Evolutionary conservation across 2,329 filamentous ascomycete species (phyloP), one percentile per base, ranked within the genome.

Genomic region (Claviceps sp.): DNA sequence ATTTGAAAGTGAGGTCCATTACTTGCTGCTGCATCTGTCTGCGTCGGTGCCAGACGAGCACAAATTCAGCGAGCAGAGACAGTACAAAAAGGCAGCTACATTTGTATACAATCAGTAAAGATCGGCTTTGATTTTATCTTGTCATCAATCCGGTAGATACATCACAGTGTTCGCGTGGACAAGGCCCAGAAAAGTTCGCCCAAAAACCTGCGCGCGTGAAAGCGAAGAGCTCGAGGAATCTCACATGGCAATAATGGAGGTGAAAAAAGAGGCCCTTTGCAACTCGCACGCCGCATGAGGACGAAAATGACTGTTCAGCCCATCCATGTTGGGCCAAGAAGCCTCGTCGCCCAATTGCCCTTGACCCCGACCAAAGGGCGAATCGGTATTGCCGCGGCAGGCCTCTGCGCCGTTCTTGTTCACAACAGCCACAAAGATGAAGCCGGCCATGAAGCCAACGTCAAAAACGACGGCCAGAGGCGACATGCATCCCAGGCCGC

Each of bases 381-480:
- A 91, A 47, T 75, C 71, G 54, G 89, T 75, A 16, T 70, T 70
- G 14, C 69, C 73, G 16, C 55, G 63, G 72, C 90, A 96, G 48
- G 70, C 77, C 55, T 75, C 68, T 0, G 80, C 79, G 40, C 89
- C 89, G 52, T 78, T 69, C 40, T 85, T 78, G 54, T 87, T 90
- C 56, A 87, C 75, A 48, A 84, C 73, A 1, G 89, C 88, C 54
- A 96, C 79, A 62, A 89, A 94, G 62, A 94, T 79, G 73, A 93
- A 93, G 54, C 75, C 81, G 42, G 78, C 87, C 50, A 81, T 70
- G 67, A 95, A 95, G 61, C 77, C 77, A 50, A 93, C 60, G 62
- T 96, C 88, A 47, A 96, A 73, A 24, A 90, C 55, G 56, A 95
- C 80, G 56, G 80, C 86, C 51, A 93, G 57, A 61, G 84, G 75